Evolutionary conservation across 2,329 filamentous ascomycete species (phyloP), one percentile per base, ranked within the genome.

Genomic region (Rhynchosporium agropyri): DNA sequence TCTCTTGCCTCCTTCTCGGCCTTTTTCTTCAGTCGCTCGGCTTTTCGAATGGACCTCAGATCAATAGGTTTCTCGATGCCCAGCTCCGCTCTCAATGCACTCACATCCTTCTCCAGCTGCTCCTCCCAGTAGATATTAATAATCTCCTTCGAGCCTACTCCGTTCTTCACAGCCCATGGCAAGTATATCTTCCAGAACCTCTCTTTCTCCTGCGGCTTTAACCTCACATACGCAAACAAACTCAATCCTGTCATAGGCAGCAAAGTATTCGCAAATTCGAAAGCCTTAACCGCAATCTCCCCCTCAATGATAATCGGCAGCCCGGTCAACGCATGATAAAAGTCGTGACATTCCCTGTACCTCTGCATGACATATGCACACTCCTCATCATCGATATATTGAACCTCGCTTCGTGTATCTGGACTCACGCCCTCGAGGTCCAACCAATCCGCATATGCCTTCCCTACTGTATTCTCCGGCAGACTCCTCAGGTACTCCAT

Each of bases 41-140:
- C 80, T 77, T 84, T 89, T 69, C 95, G 82, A 55, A 94, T 91
- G 31, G 84, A 83, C 70, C 94, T 84, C 77, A 98, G 78, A 77
- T 98, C 92, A 7, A 93, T 91, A 42, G 95, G 95, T 74, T 85
- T 86, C 79, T 98, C 92, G 60, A 99, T 92, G 2, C 91, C 88
- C 70, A 99, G 75, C 74, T 92, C 83, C 4, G 73, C 76, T 68
- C 95, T 84, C 74, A 99, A 74, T 68, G 88, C 90, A 58, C 86
- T 83, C 31, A 96, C 91, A 76, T 96, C 89, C 62, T 87, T 90
- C 78, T 93, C 89, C 69, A 99, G 77, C 78, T 94, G 85, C 80
- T 98, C 92, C 78, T 99, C 95, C 95, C 95, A 99, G 74, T 97
- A 99, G 1, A 99, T 88, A 76, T 97, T 97, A 69, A 99, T 93